A percentile compares a stretch with the other conserved stretches of the same genome.
These are phyloP conservation scores for Calonectria ilicicola DNA, from an alignment of 2,329 filamentous ascomycete genomes.

Conservation along the genomic window DNA sequence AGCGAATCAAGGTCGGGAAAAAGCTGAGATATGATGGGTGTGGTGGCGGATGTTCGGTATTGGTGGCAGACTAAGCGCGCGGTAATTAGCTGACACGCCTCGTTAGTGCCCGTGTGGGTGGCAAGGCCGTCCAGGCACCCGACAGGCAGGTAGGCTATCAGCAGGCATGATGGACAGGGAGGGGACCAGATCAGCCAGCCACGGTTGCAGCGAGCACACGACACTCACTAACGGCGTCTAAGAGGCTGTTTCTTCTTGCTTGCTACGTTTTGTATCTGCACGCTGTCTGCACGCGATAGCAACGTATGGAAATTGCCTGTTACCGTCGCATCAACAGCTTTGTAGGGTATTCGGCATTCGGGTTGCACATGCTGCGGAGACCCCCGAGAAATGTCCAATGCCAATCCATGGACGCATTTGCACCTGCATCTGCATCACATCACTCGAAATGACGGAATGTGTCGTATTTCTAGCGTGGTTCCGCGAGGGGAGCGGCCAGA, in stretches of 20 bases:
- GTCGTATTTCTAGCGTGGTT: not conserved
- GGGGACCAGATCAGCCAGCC: not conserved
- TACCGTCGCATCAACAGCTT: not conserved
- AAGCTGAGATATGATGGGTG: constrained; percentile 4
- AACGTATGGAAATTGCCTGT: not conserved
- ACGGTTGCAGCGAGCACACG: constrained; percentile 4
- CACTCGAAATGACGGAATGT: not conserved
- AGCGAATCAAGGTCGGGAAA: constrained; percentile 9
- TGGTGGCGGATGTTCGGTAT: not conserved
- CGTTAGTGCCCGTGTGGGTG: not conserved
- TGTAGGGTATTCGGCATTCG: not conserved
- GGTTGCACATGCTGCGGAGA: not conserved
- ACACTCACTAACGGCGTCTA: not conserved
- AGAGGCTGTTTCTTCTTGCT: not conserved
- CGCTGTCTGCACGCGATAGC: not conserved
- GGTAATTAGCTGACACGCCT: constrained; percentile 17
- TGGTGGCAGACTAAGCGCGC: constrained; percentile 20
- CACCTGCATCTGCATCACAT: no score
- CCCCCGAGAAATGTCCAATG: not conserved
- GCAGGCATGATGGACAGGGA: not conserved
- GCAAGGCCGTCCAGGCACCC: constrained; percentile 2
- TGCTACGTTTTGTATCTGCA: not conserved
- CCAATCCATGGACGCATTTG: no score
- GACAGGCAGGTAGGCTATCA: not conserved
- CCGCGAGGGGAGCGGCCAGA: not conserved